Base-by-base conservation (phyloP, 2,329 filamentous ascomycete species). In the Colletotrichum falcatum region DNA sequence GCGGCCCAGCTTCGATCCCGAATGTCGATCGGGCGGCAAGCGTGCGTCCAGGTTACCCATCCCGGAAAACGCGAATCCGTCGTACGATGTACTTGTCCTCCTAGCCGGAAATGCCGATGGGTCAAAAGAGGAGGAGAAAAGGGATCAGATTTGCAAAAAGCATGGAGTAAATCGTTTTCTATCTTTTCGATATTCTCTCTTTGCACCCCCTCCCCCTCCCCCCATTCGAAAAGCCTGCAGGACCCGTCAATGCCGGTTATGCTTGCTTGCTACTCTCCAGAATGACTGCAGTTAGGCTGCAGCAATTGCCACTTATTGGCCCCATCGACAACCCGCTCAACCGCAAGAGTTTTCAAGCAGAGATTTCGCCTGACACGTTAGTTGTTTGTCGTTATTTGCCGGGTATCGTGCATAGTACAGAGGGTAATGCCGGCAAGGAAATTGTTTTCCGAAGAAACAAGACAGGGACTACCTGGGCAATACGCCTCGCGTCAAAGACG, bases 291-390 rank as follows among this genome's bases (percentile, higher is more conserved):
- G 59, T 55, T 14, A 20, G 5, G n/a, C 53, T 62, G 51, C 67
- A 59, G 56, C 44, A 11, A 53, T 60, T 63, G 64, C 64, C 68
- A 71, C 64, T 63, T 33, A 33, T 65, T 35, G 7, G 35, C 33
- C 53, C 51, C 33, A 48, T 54, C 26, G 48, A n/a, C 18, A 68
- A 37, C 61, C 61, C 61, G 35, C 23, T 46, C 39, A 16, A n/a
- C 20, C 48, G 58, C 60, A 46, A 55, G 37, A 59, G 16, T 62
- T 63, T 63, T 71, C 53, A 14, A 6, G 44, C 63, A 66, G 33
- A 70, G 46, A 61, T 70, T 61, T 61, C 30, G n/a, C 26, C 12
- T 7, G n/a, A 26, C 33, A 33, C 39, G 12, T 39, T 46, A n/a
- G 20, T 37, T 39, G 8, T 63, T 56, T 46, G 42, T 48, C 23